Conservation (phyloP, 139 green algal species). For the Auxenochlorella protothecoides region DNA sequence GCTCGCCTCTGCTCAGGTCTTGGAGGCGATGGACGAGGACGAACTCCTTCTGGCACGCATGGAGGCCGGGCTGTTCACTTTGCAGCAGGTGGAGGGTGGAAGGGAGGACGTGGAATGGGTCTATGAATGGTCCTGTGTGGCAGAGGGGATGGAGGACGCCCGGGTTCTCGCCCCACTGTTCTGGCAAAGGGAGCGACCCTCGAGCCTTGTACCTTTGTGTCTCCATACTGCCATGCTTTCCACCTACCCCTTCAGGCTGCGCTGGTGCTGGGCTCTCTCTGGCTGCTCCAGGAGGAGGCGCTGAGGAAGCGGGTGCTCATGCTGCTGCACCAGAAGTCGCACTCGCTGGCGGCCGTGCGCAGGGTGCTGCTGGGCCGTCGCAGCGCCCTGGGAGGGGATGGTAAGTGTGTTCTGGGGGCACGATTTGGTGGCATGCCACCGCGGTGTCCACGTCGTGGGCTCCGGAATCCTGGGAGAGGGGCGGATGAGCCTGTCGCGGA, state of each 20-base stretch:
- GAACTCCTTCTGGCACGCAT: constrained; percentile 41
- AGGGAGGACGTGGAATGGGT: neutral
- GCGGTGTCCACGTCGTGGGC: too few species aligned
- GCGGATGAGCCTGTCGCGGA: too few species aligned
- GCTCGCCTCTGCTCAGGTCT: constrained; percentile 12
- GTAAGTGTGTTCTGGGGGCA: neutral
- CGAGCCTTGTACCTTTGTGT: too few species aligned
- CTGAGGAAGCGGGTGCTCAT: constrained; percentile 56
- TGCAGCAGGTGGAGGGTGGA: constrained; percentile 48
- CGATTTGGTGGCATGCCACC: too few species aligned
- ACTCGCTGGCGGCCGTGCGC: constrained; percentile 47
- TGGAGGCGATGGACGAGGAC: constrained; percentile 45
- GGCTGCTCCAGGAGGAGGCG: constrained; percentile 51
- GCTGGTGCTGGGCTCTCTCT: constrained; percentile 61
- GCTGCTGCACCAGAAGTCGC: constrained; percentile 64
- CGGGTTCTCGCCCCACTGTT: neutral
- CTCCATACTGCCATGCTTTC: neutral
- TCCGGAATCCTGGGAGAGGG: too few species aligned
- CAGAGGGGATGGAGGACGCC: neutral
- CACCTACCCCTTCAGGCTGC: constrained; percentile 16
- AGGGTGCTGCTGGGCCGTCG: constrained; percentile 38
- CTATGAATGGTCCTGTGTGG: too few species aligned
- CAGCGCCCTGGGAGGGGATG: constrained; percentile 14
- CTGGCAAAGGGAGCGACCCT: neutral
- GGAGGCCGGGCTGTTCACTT: constrained; percentile 69